Evolutionary conservation across 192 early-diverging fungal genomes (phyloP), one percentile per base, ranked within the genome.

Genomic region (Entomortierella chlamydospora): DNA sequence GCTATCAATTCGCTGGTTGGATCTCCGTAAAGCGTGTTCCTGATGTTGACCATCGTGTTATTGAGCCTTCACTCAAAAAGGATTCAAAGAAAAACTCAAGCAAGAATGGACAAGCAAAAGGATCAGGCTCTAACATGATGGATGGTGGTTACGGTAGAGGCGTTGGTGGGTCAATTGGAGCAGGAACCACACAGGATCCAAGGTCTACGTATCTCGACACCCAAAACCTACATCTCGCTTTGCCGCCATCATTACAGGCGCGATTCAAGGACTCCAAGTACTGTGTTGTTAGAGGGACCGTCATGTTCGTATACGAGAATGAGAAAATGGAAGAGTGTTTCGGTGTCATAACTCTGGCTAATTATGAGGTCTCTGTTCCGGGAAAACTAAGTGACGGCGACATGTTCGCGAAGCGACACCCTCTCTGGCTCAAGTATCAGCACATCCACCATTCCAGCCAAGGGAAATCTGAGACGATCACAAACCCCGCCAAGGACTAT

Each of bases 271-370:
- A 91, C 58, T 79, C 83, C 23, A 89, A 89, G 58, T 97, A 90
- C 72, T 94, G 83, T 3, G 92, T 94, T 0, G 80, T 97, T 59
- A 91, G 91, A 41, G 90, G 92, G 61, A 87, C 91, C 33, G 92
- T 91, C n/a, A 83, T 97, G 55, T 93, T 93, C 43, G 80, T 97
- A 57, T 97, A 97, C 69, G 90, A 93, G 49, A 87, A 89, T 42
- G 96, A 95, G 53, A 81, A 87, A 12, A 88, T 91, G 82, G 49
- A 84, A 22, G 93, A 95, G 51, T 95, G 94, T 79, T 85, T 88
- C n/a, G 88, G 91, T 15, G 91, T 96, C 4, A 90, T 96, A n/a
- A 83, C 87, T 12, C 68, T 95, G 74, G 79, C 87, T 8, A 83
- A 94, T 58, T 90, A 91, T 79, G 68, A 82, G 12, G 89, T 96